Evolutionary conservation across 257 asterid genomes (phyloP).

Genomic region (Solanum bulbocastanum): DNA sequence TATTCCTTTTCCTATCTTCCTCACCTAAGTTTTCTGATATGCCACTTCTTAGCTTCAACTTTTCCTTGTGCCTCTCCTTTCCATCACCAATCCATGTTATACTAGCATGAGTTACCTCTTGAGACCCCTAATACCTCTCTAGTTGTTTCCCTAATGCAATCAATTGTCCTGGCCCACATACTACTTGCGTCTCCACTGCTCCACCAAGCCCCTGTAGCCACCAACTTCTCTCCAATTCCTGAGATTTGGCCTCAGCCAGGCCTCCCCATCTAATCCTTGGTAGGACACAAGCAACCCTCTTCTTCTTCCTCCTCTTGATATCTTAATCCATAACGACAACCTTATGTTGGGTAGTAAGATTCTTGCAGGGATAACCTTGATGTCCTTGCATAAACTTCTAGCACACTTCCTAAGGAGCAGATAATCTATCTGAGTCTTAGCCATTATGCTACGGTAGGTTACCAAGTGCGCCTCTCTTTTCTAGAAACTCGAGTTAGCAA

Average conservation of each 20-base stretch:
- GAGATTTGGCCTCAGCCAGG: not conserved
- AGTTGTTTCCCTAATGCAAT: not conserved
- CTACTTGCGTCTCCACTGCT: not conserved
- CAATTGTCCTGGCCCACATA: not conserved
- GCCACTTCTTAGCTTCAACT: not conserved
- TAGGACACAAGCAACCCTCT: not conserved
- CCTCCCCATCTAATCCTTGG: not conserved
- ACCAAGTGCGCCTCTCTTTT: not conserved
- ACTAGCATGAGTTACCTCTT: not conserved
- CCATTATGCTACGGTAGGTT: not conserved
- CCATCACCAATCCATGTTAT: not conserved
- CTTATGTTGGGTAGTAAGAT: not conserved
- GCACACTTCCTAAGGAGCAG: not conserved
- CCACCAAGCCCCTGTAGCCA: not conserved
- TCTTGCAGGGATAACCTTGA: not conserved
- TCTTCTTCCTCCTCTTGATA: not conserved
- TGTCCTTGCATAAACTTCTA: not conserved
- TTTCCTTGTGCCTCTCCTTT: not conserved
- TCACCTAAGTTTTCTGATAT: no score
- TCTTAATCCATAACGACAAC: not conserved
- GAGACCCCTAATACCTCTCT: not conserved
- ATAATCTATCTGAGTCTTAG: not conserved
- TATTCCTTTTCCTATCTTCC: not conserved
- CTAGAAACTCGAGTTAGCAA: not conserved
- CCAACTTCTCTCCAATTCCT: not conserved